Base-by-base conservation (phyloP, 2,329 filamentous ascomycete genomes). In the Cladorrhinum sp. region DNA sequence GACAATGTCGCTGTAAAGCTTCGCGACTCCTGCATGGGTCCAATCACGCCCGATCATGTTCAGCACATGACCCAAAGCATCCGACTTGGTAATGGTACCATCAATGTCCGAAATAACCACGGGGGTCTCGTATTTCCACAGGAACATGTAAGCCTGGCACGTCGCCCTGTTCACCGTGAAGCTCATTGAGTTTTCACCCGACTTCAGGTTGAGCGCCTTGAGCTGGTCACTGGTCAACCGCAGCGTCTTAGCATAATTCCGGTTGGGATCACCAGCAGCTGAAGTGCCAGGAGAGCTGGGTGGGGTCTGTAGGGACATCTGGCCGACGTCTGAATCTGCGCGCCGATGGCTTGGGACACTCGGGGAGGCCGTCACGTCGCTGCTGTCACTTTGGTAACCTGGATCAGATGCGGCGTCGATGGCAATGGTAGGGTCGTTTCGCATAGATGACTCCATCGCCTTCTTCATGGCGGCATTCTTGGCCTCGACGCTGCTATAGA, bases 101-200 rank as follows among this genome's bases (percentile, higher is more conserved):
- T 99, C 95, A 70, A 99, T 98, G 74, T 99, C 95, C 0, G 93
- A 98, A 64, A 99, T 97, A 52, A 99, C 93, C 59, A 99, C 93
- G 0, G 95, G 96, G 0, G 90, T 89, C 69, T 96, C 90, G 70
- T 93, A 86, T 66, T 86, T 88, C 96, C 95, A 99, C 62, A 96
- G 84, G 73, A 92, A 99, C 87, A 99, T 96, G 68, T 86, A 90
- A 13, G 93, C 95, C 55, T 87, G 87, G 76, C 95, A 99, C 0
- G 92, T 97, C 5, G 95, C 93, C 64, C 91, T 85, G 74, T 98
- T 98, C 62, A 99, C 95, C 2, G 91, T 98, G 74, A 99, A 99
- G 70, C 91, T 92, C 88, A 99, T 93, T 12, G 85, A 83, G 75
- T 99, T 99, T 59, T 90, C 86, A n/a, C 96, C 95, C 1, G 86